Percentiles rank a stretch among this genome's conserved stretches.
Evolutionary conservation across 1,139 yeast genomes (phyloP).

Genomic region (Kodamaea plutei): DNA sequence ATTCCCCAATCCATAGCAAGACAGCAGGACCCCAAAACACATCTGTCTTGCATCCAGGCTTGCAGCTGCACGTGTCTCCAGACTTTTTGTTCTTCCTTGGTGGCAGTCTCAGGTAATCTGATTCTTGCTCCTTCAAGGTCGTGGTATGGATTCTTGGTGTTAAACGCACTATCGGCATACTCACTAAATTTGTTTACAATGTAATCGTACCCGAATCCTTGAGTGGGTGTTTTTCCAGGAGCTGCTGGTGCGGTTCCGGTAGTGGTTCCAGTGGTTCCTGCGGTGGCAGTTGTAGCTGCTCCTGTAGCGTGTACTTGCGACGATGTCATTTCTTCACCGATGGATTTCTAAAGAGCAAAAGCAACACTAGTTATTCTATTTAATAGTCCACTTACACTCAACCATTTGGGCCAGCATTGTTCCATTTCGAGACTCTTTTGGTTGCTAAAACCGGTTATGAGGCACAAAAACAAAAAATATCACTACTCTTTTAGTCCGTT

Average conservation of each 20-base stretch:
- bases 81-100: slow-evolving; percentile 57
- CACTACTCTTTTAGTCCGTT: no score
- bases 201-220: slow-evolving; percentile 30
- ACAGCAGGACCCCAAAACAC: slow-evolving; percentile 70
- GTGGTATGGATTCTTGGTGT: slow-evolving; percentile 62
- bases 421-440: no score
- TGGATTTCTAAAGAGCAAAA: no score
- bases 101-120: slow-evolving; percentile 46
- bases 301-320: background rate
- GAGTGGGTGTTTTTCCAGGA: no score
- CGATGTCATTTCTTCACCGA: no score
- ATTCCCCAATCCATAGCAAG: slow-evolving; percentile 70
- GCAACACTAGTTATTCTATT: no score
- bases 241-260: no score
- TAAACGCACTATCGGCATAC: slow-evolving; percentile 55
- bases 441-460: no score
- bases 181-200: slow-evolving; percentile 56
- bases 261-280: background rate
- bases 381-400: no score
- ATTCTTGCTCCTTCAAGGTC: slow-evolving; percentile 56
- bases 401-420: no score
- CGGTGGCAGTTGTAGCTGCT: background rate
- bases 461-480: no score
- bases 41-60: slow-evolving; percentile 86
- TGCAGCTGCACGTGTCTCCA: slow-evolving; percentile 71